A percentile compares a stretch with the other conserved stretches of the same genome.
These are phyloP conservation scores for Globisporangium orthogonon DNA, from an alignment of 352 stramenopile genomes.

Conservation along the genomic window DNA sequence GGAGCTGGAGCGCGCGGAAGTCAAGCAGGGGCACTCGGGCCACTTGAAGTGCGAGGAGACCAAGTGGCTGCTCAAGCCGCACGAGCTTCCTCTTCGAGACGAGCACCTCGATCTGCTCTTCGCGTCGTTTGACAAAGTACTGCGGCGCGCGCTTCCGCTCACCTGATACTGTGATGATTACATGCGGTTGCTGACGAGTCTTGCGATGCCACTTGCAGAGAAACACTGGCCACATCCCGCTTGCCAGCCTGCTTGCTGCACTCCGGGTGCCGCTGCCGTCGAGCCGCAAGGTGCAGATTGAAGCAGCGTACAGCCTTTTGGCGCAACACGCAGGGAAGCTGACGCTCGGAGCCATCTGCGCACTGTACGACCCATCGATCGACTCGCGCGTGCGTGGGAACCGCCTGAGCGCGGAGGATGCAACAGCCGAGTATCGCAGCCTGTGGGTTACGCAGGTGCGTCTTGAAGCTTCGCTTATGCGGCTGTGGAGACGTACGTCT, in stretches of 20 bases:
- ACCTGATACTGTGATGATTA: neutral
- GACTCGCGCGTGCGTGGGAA: constrained; percentile 46
- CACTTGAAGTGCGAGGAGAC: constrained; percentile 60
- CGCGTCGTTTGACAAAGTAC: constrained; percentile 56
- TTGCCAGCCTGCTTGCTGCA: constrained; percentile 32
- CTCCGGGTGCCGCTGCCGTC: constrained; percentile 32
- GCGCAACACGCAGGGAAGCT: constrained; percentile 24
- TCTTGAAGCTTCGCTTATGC: neutral
- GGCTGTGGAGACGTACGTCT: no score
- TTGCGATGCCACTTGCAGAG: constrained; percentile 9
- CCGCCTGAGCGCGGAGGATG: constrained; percentile 26
- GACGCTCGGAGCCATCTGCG: constrained; percentile 30
- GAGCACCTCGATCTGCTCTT: constrained; percentile 75
- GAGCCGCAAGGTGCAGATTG: constrained; percentile 29
- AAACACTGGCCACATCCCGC: constrained; percentile 52
- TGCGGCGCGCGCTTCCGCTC: no score
- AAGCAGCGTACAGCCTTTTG: constrained; percentile 40
- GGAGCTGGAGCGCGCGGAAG: constrained; percentile 31
- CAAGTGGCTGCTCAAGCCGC: constrained; percentile 52
- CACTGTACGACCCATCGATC: constrained; percentile 50
- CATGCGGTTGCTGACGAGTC: neutral
- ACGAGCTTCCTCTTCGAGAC: constrained; percentile 50
- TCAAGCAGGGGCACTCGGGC: constrained; percentile 26
- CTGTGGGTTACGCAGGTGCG: constrained; percentile 33
- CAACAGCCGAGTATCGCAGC: constrained; percentile 31